Evolutionary conservation across 148 eudicot genomes (phyloP), one percentile per base, ranked within the genome.

Genomic region (Rhododendron vialii): DNA sequence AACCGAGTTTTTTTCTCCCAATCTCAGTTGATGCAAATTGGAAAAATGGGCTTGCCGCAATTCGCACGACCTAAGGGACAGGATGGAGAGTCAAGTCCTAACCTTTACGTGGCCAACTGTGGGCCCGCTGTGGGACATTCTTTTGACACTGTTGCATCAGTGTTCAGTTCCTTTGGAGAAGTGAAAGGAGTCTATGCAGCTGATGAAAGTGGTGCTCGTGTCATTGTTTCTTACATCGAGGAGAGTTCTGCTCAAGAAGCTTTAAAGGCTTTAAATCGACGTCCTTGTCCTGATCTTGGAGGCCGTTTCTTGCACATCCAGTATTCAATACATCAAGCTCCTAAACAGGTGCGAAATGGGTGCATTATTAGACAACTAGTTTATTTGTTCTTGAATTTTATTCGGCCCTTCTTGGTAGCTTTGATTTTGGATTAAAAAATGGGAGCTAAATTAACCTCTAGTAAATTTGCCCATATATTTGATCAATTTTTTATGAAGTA

Each of bases 121-220:
- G 99, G 99, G n/a, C 99, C 99, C 0, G 93, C 95, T 36, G 96
- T 97, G 22, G 98, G 98, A 26, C 90, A 95, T 35, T 89, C 95
- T 36, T 88, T 93, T 24, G 93, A 95, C 1, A 48, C 85, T 22
- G 94, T 97, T n/a, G 89, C 93, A 11, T 85, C 90, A 38, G 96
- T 83, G 5, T 97, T 97, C 86, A 75, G 89, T 33, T 84, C 85
- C 15, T 97, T 89, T 55, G 99, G 99, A n/a, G 85, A 86, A 82
- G 94, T 97, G 7, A 88, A 28, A 45, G 98, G 96, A 67, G 99
- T 97, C 28, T 87, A 81, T 85, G 89, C 91, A 35, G 99, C 99
- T 26, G 99, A 97, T 78, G 95, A 93, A 11, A 95, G 91, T 86
- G 96, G 93, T 28, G 91, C 95, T 47, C 95, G 99, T 47, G 96